phyloP scores from a whole-genome alignment of 2,329 filamentous ascomycete genomes.

The Colletotrichum godetiae region DNA sequence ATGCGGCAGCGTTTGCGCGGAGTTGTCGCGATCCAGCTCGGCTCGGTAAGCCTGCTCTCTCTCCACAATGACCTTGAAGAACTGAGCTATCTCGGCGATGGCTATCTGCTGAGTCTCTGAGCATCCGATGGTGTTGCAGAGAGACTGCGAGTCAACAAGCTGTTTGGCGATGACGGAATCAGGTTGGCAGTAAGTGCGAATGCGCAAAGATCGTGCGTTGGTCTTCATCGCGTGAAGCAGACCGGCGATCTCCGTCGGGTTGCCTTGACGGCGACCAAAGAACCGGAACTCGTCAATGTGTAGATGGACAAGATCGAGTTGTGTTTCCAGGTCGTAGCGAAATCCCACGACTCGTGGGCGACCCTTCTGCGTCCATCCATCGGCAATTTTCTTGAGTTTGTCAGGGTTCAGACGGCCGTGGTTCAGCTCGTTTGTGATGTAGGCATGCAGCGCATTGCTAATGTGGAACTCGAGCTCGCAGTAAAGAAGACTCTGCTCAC shows the following conservation, averaged over 20 bases:
- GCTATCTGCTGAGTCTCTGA: constrained; percentile 55
- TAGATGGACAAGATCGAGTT: constrained; percentile 64
- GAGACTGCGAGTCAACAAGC: constrained; percentile 62
- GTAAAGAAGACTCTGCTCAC: constrained; percentile 69
- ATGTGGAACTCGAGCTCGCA: constrained; percentile 69
- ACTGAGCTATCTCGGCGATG: constrained; percentile 62
- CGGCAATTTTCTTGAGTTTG: constrained; percentile 62
- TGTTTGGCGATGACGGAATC: constrained; percentile 70
- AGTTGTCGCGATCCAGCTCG: constrained; percentile 38
- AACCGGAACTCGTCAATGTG: constrained; percentile 67
- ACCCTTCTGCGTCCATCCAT: constrained; percentile 63
- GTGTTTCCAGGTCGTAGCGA: constrained; percentile 70
- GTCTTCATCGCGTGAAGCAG: constrained; percentile 63
- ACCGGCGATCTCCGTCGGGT: constrained; percentile 55
- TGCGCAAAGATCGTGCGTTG: constrained; percentile 62
- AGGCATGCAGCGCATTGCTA: constrained; percentile 62
- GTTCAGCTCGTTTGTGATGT: constrained; percentile 64
- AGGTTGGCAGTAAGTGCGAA: constrained; percentile 68
- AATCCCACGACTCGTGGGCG: constrained; percentile 67
- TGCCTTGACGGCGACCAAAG: constrained; percentile 59
- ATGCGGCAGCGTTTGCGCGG: constrained; percentile 7
- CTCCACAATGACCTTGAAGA: constrained; percentile 65
- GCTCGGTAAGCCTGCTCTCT: constrained; percentile 51
- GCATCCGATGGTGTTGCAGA: constrained; percentile 62
- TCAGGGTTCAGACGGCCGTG: constrained; percentile 64